A percentile compares a stretch with the other conserved stretches of the same genome.
phyloP scores from a whole-genome alignment of 2,329 filamentous ascomycete genomes.

The Penicillium sp. region DNA sequence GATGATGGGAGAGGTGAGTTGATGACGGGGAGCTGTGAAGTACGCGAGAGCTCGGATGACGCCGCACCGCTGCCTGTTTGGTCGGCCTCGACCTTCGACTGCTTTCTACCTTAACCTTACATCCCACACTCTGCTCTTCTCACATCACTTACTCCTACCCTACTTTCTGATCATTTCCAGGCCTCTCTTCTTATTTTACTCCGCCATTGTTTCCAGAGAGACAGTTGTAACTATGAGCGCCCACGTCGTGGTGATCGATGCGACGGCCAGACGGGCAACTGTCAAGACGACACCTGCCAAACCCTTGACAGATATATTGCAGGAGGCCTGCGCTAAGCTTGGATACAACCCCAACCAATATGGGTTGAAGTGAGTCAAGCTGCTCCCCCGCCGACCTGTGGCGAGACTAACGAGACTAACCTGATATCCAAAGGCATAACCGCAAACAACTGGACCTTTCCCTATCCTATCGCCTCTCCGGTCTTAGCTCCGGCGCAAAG shows the following conservation, averaged over 20 bases:
- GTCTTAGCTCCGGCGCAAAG: slow-evolving; percentile 79
- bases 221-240: slow-evolving; percentile 62
- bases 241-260: slow-evolving; percentile 82
- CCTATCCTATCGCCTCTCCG: slow-evolving; percentile 74
- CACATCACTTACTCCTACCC: background rate
- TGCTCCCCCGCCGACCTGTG: background rate
- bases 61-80: slow-evolving; percentile 31
- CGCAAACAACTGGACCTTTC: slow-evolving; percentile 84
- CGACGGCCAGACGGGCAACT: slow-evolving; percentile 68
- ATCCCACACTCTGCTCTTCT: slow-evolving; percentile 3
- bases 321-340: slow-evolving; percentile 82
- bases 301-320: slow-evolving; percentile 76
- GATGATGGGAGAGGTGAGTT: slow-evolving; percentile 21
- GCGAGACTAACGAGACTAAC: slow-evolving; percentile 19
- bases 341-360: slow-evolving; percentile 68
- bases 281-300: slow-evolving; percentile 80
- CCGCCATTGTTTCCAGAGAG: background rate
- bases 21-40: slow-evolving; percentile 30
- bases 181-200: background rate
- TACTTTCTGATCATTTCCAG: background rate
- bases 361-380: slow-evolving; percentile 65
- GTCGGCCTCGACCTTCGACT: slow-evolving; percentile 22
- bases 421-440: slow-evolving; percentile 56
- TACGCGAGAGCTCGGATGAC: slow-evolving; percentile 33
- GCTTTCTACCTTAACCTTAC: slow-evolving; percentile 26